Evolutionary conservation across 129 eudicot genomes (phyloP).

Genomic region (Oenanthe sinensis): DNA sequence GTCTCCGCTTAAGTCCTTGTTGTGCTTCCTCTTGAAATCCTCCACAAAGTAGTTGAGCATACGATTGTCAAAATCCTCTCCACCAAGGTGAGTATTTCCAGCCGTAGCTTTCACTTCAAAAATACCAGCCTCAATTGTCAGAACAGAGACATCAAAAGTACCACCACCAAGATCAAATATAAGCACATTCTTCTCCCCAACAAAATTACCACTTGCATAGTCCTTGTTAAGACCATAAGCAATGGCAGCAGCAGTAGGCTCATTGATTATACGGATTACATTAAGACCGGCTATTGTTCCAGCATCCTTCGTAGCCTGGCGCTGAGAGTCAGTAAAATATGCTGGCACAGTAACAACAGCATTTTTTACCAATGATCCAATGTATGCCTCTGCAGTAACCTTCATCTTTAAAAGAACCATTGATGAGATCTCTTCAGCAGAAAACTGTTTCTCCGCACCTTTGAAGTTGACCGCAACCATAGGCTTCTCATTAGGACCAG

Average conservation of each 20-base stretch:
- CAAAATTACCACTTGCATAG: slow-evolving; percentile 11
- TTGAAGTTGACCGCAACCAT: slow-evolving; percentile 32
- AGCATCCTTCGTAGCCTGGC: slow-evolving; percentile 39
- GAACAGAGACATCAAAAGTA: slow-evolving; percentile 38
- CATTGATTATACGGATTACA: slow-evolving; percentile 36
- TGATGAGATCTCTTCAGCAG: slow-evolving; percentile 39
- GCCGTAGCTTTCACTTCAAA: slow-evolving; percentile 32
- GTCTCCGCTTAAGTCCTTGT: slow-evolving; percentile 19
- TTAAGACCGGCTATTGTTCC: slow-evolving; percentile 34
- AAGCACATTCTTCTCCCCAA: slow-evolving; percentile 34
- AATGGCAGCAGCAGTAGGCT: slow-evolving; percentile 42
- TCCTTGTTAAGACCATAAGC: slow-evolving; percentile 41
- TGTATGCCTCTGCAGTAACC: slow-evolving; percentile 27
- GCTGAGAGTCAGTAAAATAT: slow-evolving; percentile 37
- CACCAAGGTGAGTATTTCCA: slow-evolving; percentile 42
- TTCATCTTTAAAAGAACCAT: slow-evolving; percentile 40
- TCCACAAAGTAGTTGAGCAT: slow-evolving; percentile 37
- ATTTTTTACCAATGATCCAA: slow-evolving; percentile 29
- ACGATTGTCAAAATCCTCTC: slow-evolving; percentile 33
- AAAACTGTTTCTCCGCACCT: slow-evolving; percentile 38
- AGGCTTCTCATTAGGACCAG: slow-evolving; percentile 37
- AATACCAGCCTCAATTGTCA: slow-evolving; percentile 31
- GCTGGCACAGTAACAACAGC: slow-evolving; percentile 44
- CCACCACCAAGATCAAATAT: slow-evolving; percentile 45
- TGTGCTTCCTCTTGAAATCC: slow-evolving; percentile 31